Conservation (phyloP, 2,329 filamentous ascomycete species). For the Clarireedia paspali region DNA sequence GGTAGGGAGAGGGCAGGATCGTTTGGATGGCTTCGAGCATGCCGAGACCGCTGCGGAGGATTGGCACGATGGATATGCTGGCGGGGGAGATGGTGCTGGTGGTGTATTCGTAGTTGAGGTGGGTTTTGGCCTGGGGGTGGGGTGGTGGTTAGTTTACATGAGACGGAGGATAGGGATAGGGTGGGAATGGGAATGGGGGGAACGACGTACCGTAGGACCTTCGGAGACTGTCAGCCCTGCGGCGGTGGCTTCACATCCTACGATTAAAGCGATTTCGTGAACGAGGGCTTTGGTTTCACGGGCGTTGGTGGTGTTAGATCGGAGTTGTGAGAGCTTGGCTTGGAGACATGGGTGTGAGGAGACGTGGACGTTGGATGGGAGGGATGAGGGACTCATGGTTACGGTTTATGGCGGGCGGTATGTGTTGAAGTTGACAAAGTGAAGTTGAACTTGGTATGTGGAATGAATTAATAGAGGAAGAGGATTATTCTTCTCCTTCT, state of each 20-base stretch:
- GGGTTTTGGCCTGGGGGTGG: conserved; percentile 58
- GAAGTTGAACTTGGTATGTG: not conserved
- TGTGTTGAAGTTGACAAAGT: not conserved
- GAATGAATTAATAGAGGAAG: too few relatives aligned
- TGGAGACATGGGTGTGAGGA: conserved; percentile 79
- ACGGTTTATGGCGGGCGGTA: not conserved
- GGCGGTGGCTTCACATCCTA: conserved; percentile 75
- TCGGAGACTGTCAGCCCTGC: conserved; percentile 48
- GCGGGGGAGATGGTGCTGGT: conserved; percentile 53
- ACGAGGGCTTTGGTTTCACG: conserved; percentile 75
- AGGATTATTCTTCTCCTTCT: too few relatives aligned
- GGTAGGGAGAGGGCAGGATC: conserved; percentile 70
- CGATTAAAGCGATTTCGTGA: conserved; percentile 76
- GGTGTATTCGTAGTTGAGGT: conserved; percentile 69
- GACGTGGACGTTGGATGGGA: conserved; percentile 62
- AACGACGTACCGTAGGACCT: conserved; percentile 51
- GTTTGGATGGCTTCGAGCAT: conserved; percentile 86
- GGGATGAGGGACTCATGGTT: conserved; percentile 19
- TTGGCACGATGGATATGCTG: conserved; percentile 74
- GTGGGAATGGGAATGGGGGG: not conserved
- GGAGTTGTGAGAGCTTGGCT: conserved; percentile 84
- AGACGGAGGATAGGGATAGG: not conserved
- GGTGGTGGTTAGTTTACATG: not conserved
- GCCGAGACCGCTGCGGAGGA: conserved; percentile 82
- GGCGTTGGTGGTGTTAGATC: conserved; percentile 61